Evolutionary conservation across 1,284 basidiomycete species (phyloP).

Genomic region (Calocybe gambosa): DNA sequence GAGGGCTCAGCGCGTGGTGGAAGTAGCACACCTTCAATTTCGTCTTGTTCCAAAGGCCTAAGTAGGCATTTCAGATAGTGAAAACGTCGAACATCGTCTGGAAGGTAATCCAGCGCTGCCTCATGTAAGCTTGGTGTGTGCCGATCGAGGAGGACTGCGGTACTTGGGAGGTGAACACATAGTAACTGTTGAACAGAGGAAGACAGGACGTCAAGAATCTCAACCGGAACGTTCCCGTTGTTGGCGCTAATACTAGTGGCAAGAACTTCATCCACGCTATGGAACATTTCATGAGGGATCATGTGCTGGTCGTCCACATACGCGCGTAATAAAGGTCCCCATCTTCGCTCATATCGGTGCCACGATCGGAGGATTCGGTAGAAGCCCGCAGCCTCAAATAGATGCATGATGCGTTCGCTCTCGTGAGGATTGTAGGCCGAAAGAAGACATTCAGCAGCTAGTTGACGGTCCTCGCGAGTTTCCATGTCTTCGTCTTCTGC

Average conservation of each 20-base stretch:
- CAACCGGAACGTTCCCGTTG: conserved; percentile 42
- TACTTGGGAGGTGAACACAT: conserved; percentile 53
- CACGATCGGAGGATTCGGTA: conserved; percentile 83
- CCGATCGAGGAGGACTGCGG: conserved; percentile 72
- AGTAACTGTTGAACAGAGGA: conserved; percentile 63
- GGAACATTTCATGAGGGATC: conserved; percentile 57
- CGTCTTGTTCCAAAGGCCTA: conserved; percentile 45
- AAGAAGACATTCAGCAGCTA: conserved; percentile 93
- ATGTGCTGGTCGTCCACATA: conserved; percentile 74
- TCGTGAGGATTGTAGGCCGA: conserved; percentile 87
- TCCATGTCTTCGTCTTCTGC: conserved; percentile 65
- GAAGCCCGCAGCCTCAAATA: conserved; percentile 85
- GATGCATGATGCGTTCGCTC: conserved; percentile 54
- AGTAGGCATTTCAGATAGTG: conserved; percentile 78
- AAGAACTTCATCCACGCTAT: conserved; percentile 61
- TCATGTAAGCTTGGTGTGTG: conserved; percentile 63
- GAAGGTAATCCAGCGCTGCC: conserved; percentile 44
- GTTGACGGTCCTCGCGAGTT: conserved; percentile 89
- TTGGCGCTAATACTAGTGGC: conserved; percentile 35
- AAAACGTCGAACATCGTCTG: conserved; percentile 53
- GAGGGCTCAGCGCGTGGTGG: conserved; percentile 26
- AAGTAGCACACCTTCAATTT: conserved; percentile 32
- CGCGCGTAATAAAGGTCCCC: conserved; percentile 69
- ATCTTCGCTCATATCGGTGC: conserved; percentile 72
- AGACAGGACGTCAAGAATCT: conserved; percentile 47